Conservation (phyloP, 257 asterid species). For the Ocimum tenuiflorum region DNA sequence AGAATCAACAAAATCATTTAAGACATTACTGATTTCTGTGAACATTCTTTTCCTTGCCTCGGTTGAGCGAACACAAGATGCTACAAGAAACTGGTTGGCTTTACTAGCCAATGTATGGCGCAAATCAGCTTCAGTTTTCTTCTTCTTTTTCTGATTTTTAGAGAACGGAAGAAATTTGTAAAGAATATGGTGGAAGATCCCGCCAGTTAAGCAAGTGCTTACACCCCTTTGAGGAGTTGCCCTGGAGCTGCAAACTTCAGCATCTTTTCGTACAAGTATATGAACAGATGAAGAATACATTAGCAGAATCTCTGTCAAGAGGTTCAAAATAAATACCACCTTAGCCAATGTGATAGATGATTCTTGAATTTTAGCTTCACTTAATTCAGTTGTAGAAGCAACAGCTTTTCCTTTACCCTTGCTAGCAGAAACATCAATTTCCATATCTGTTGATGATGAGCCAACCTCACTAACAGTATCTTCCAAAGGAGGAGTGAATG, state of each 20-base stretch:
- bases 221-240: slow-evolving; percentile 38
- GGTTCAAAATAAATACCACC: slow-evolving; percentile 74
- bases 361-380: slow-evolving; percentile 50
- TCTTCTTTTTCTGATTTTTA: slow-evolving; percentile 55
- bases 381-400: slow-evolving; percentile 44
- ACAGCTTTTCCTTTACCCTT: slow-evolving; percentile 86
- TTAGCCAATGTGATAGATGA: slow-evolving; percentile 70
- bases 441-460: slow-evolving; percentile 61
- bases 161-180: slow-evolving; percentile 62
- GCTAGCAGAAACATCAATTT: slow-evolving; percentile 58
- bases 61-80: slow-evolving; percentile 85
- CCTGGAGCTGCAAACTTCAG: slow-evolving; percentile 58
- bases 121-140: slow-evolving; percentile 82
- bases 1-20: slow-evolving; percentile 62
- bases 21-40: slow-evolving; percentile 51
- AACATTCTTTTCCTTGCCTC: slow-evolving; percentile 92
- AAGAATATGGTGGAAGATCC: slow-evolving; percentile 73
- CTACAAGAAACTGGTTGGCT: slow-evolving; percentile 81
- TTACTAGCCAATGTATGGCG: slow-evolving; percentile 84
- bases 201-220: slow-evolving; percentile 35
- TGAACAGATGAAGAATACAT: slow-evolving; percentile 80
- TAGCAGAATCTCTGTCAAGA: slow-evolving; percentile 68
- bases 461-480: slow-evolving; percentile 37
- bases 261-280: slow-evolving; percentile 73
- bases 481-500: slow-evolving; percentile 52